Evolutionary conservation across 805 yeast species (phyloP), one percentile per base, ranked within the genome.

Genomic region (Yarrowia osloensis): DNA sequence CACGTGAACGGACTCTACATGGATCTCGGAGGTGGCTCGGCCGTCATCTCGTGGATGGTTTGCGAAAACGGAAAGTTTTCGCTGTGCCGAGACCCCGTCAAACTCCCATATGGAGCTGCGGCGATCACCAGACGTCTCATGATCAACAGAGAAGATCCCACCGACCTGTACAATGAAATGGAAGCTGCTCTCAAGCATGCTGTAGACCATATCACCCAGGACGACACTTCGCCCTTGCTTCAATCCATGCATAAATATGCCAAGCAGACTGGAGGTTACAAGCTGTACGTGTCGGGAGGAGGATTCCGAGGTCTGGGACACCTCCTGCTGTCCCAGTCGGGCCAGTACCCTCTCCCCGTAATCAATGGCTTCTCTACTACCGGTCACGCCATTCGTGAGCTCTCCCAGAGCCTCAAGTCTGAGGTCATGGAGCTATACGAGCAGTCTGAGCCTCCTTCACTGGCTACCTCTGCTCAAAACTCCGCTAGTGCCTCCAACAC

Each of bases 51-150:
- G 46, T 89, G 94, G 92, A 84, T 88, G 21, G 80, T 81, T 68
- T 83, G 87, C 44, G 76, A 77, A 31, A 80, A 81, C 61, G 91
- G 91, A 5, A 82, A 81, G 67, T 81, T 88, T 29, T 77, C 77
- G 67, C 81, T 84, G 70, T 85, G 88, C 31, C 78, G 81, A 8
- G 80, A 80, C 17, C 89, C 91, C 0, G 86, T 86, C 2, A 84
- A 88, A 1, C 76, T 88, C 54, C 92, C 92, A 0, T 89, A 86
- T 73, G 94, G 94, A 21, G 89, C 91, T 1, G 90, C 89, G 29
- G 87, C 88, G 0, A 76, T 88, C 49, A 81, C 88, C 0, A 81
- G 85, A 70, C 76, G 90, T 70, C 74, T 87, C 69, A 44, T 61
- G 52, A 8, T 44, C 28, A 79, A 79, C 67, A 72, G 78, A 52